Percentiles rank a stretch among this genome's conserved stretches.
Evolutionary conservation across 768 basidiomycete species (phyloP).

Genomic region (Cystobasidiopsis lactophilus): DNA sequence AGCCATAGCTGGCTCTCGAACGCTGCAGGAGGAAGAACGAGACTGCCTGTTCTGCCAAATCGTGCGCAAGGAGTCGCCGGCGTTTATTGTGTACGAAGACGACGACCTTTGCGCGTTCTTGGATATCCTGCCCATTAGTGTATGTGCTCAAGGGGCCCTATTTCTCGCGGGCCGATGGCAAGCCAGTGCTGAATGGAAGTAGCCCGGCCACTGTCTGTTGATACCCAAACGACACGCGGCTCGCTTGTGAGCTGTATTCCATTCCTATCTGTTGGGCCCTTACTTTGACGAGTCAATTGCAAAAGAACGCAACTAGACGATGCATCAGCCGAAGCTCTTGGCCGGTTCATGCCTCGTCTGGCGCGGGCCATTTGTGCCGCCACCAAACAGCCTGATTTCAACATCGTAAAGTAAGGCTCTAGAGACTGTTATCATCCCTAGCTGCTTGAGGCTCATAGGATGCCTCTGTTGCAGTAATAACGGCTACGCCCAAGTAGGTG

Average conservation of each 20-base stretch:
- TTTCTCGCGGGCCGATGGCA: not conserved
- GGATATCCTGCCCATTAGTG: not conserved
- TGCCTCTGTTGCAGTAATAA: not conserved
- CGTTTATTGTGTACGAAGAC: slow-evolving; percentile 10
- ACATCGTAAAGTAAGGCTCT: slow-evolving; percentile 1
- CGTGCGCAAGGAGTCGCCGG: not conserved
- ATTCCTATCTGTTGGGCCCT: not conserved
- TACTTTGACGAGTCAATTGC: not conserved
- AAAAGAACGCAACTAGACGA: not conserved
- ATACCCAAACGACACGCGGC: slow-evolving; percentile 5
- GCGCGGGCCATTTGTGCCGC: not conserved
- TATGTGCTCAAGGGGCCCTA: not conserved
- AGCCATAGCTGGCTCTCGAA: too few relatives aligned
- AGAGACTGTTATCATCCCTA: not conserved
- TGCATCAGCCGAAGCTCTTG: too few relatives aligned
- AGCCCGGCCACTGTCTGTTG: slow-evolving; percentile 5
- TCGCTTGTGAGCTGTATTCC: not conserved
- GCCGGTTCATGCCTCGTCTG: too few relatives aligned
- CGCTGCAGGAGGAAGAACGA: too few relatives aligned
- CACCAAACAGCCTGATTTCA: slow-evolving; percentile 8
- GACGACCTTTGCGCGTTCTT: slow-evolving; percentile 4
- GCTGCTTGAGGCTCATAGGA: not conserved
- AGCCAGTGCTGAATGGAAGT: slow-evolving; percentile 2
- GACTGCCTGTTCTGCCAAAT: slow-evolving; percentile 7
- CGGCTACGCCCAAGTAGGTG: slow-evolving; percentile 16